Conservation (phyloP, 805 yeast species). For the Starmerella sp. region DNA sequence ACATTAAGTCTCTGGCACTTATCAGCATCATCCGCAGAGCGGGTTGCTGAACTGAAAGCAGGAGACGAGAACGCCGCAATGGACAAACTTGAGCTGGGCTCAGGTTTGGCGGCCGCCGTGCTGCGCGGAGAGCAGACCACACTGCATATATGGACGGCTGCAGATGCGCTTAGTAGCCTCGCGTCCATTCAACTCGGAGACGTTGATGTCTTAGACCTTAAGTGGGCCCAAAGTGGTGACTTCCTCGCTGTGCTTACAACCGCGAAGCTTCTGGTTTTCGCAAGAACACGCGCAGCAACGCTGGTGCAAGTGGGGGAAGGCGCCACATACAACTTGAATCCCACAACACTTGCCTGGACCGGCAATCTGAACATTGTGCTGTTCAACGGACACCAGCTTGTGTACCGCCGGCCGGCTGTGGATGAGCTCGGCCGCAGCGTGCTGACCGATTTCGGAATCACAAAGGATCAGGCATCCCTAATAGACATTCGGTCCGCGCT, state of each 20-base stretch:
- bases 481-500: not conserved
- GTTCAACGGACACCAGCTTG: constrained; percentile 1
- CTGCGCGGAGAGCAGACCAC: not conserved
- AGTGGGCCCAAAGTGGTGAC: not conserved
- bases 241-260: not conserved
- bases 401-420: not conserved
- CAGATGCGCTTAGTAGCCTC: not conserved
- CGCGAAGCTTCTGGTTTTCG: not conserved
- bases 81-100: not conserved
- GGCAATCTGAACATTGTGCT: not conserved
- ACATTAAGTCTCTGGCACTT: not conserved
- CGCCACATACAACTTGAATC: not conserved
- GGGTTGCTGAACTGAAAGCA: not conserved
- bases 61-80: not conserved
- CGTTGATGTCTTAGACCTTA: not conserved
- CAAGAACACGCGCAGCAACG: not conserved
- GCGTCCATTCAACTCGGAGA: not conserved
- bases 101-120: not conserved
- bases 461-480: not conserved
- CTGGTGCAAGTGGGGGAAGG: not conserved
- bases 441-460: not conserved
- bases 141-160: not conserved
- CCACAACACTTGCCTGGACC: not conserved
- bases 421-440: not conserved
- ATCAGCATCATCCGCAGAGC: not conserved